Evolutionary conservation across 1,284 basidiomycete genomes (phyloP), one percentile per base, ranked within the genome.

Genomic region (Chalciporus sp.): DNA sequence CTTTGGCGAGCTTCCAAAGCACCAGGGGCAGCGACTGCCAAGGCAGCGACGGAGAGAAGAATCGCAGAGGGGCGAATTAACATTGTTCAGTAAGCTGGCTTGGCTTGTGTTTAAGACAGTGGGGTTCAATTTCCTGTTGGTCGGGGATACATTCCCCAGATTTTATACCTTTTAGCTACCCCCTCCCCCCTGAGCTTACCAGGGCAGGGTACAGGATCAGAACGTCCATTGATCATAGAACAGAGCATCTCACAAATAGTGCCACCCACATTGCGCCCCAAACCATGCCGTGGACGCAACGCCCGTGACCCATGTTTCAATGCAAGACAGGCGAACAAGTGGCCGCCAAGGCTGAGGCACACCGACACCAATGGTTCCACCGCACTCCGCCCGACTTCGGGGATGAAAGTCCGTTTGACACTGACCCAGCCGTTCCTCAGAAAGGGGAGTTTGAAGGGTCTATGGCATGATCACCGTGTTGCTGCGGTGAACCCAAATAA

Each of bases 11-110:
- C 51, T 5, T 41, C 47, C n/a, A 53, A n/a, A 19, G 28, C 35
- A 33, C 23, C 20, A 4, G 61, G 59, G 6, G 41, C 51, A 26
- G 64, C 62, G 8, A 23, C 17, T 6, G 44, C 42, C 17, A 65
- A 33, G 19, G 55, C 49, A 7, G 52, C 4, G 41, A 54, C 14
- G 5, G 54, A 53, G 48, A 58, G 40, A 29, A 62, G 2, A 28
- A 58, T 7, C 20, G 47, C 20, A 51, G 47, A 51, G 14, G 41
- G 26, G 17, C 33, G 58, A 46, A 53, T 39, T 41, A 56, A 58
- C 62, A 66, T 66, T 28, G 40, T 14, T 7, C 14, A 27, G 23
- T 31, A 37, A 37, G 37, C 23, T 31, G 17, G 46, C 9, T 42
- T 28, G 39, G 4, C 45, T 51, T 40, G 7, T 29, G 20, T 42